phyloP scores from a whole-genome alignment of 1,139 yeast genomes.

The Candida anutae region DNA sequence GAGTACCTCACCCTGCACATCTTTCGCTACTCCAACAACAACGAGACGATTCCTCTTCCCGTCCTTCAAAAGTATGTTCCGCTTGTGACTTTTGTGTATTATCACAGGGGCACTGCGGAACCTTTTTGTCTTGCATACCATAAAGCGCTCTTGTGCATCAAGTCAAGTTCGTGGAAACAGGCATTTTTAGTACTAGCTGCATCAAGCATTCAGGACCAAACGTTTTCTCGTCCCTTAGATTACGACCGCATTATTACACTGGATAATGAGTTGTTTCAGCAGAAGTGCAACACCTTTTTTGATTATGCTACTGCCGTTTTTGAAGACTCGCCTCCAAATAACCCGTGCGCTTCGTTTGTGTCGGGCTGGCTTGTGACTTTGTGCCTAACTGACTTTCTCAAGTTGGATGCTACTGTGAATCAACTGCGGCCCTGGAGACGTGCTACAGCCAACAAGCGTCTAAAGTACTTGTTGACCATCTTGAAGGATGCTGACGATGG shows the following conservation, averaged over 20 bases:
- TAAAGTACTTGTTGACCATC: conserved; percentile 24
- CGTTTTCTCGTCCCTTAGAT: conserved; percentile 49
- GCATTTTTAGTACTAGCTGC: conserved; percentile 44
- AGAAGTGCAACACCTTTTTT: conserved; percentile 23
- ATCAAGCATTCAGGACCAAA: conserved; percentile 46
- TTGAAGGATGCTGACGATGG: conserved; percentile 27
- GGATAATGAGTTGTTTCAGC: conserved; percentile 19
- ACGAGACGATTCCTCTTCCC: conserved; percentile 38
- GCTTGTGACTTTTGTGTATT: conserved; percentile 40
- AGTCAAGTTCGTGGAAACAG: conserved; percentile 48
- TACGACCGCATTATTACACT: conserved; percentile 25
- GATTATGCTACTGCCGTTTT: conserved; percentile 24
- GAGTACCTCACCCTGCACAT: conserved; percentile 30
- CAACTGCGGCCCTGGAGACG: conserved; percentile 6
- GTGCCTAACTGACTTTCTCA: conserved; percentile 31
- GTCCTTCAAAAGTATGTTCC: conserved; percentile 38
- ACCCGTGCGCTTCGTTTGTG: conserved; percentile 20
- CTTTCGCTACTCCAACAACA: conserved; percentile 23
- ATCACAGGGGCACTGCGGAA: conserved; percentile 28
- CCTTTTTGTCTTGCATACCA: conserved; percentile 33
- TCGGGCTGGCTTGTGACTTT: conserved; percentile 28
- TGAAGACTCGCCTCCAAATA: conserved; percentile 18
- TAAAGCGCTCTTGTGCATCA: conserved; percentile 32
- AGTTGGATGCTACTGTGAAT: conserved; percentile 17
- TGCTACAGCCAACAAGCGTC: conserved; percentile 21